Evolutionary conservation across 106 monocot genomes (phyloP).

Genomic region (Dioscorea alata): DNA sequence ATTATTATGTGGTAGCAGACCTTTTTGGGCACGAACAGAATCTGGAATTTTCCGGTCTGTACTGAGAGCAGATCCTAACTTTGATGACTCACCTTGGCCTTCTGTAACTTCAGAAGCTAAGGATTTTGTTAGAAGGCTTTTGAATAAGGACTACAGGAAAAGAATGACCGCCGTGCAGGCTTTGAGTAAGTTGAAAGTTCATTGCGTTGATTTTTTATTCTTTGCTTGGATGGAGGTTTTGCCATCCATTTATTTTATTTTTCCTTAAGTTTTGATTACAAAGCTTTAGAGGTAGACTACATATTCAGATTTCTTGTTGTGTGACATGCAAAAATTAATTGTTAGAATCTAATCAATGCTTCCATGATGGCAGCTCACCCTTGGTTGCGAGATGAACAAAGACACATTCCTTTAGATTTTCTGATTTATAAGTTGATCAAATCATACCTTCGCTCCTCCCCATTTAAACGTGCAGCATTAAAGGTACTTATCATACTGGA

Average conservation of each 20-base stretch:
- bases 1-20: conserved; percentile 87
- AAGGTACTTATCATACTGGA: conserved; percentile 27
- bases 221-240: neutral
- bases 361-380: conserved; percentile 66
- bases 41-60: conserved; percentile 95
- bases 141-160: conserved; percentile 96
- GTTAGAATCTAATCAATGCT: neutral
- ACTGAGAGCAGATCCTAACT: conserved; percentile 85
- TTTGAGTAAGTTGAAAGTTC: conserved; percentile 44
- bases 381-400: conserved; percentile 61
- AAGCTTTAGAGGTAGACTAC: too few relatives aligned
- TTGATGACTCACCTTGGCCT: conserved; percentile 85
- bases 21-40: conserved; percentile 95
- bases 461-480: conserved; percentile 68
- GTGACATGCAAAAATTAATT: too few relatives aligned
- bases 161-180: conserved; percentile 96
- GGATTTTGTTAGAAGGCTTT: conserved; percentile 83
- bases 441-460: conserved; percentile 58
- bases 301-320: too few relatives aligned
- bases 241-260: neutral
- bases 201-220: too few relatives aligned
- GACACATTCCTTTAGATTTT: conserved; percentile 54
- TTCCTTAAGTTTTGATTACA: too few relatives aligned
- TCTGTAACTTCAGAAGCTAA: conserved; percentile 69
- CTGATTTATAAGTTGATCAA: conserved; percentile 71